These are phyloP conservation scores for Drosera capensis DNA, from an alignment of 148 eudicot species.

Conservation along the genomic window DNA sequence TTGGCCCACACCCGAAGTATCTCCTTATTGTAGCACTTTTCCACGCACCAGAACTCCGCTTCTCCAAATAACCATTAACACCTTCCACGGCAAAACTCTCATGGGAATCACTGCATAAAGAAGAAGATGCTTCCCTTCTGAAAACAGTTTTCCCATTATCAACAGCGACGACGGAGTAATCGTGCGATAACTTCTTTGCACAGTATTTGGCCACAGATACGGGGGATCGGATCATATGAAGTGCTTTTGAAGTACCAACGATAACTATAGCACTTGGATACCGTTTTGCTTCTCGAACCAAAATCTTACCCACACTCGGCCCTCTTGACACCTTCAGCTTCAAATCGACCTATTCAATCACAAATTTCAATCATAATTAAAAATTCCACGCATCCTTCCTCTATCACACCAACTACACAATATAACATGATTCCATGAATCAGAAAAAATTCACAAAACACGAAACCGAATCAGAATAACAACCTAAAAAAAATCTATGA, in stretches of 20 bases:
- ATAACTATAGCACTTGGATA: slow-evolving; percentile 30
- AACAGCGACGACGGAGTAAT: slow-evolving; percentile 39
- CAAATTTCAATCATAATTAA: background rate
- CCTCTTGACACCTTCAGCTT: slow-evolving; percentile 67
- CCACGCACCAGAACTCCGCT: slow-evolving; percentile 9
- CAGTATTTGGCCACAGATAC: slow-evolving; percentile 65
- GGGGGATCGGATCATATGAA: slow-evolving; percentile 36
- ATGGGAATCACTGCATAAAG: slow-evolving; percentile 14
- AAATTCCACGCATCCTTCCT: background rate
- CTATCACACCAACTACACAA: background rate
- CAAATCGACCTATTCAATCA: slow-evolving; percentile 41
- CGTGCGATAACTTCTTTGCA: slow-evolving; percentile 35
- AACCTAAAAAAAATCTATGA: too few species aligned
- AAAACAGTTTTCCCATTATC: slow-evolving; percentile 54
- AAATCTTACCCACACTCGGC: slow-evolving; percentile 37
- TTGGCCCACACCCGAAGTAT: slow-evolving; percentile 25
- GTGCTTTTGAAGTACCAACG: slow-evolving; percentile 37
- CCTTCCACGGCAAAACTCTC: slow-evolving; percentile 1
- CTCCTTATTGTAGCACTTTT: slow-evolving; percentile 30
- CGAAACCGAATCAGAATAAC: too few species aligned
- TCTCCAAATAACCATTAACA: slow-evolving; percentile 11
- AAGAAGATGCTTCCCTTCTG: slow-evolving; percentile 19
- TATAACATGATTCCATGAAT: background rate
- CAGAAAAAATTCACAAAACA: too few species aligned
- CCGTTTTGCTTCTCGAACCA: slow-evolving; percentile 38